Evolutionary conservation across 441 rosid genomes (phyloP), one percentile per base, ranked within the genome.

Genomic region (Aquilaria agallochum): DNA sequence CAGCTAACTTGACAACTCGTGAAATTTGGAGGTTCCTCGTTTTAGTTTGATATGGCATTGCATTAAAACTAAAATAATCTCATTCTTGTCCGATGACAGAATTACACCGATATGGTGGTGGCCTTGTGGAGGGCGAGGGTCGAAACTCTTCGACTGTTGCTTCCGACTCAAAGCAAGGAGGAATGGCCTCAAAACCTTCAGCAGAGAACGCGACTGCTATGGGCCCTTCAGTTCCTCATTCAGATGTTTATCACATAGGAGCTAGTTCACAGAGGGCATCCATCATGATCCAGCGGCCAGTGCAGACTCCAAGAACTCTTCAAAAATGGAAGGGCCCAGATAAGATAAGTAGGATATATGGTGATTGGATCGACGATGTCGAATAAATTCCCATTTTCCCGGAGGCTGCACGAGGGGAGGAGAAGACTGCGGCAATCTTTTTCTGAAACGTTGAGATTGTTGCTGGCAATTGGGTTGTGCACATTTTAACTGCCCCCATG

Each of bases 301-400:
- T 93, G 30, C 90, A 87, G 58, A 7, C 42, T 36, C 42, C 42
- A 36, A 89, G 89, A 74, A 59, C 86, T 55, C 82, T 66, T 66
- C 81, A 83, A 63, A 94, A 91, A 68, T 94, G 99, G 99, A 94
- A 89, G 67, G 97, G 99, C 60, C 99, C 99, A 0, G 87, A 86
- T 72, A 91, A 86, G 80, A 89, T 89, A 75, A 94, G 96, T 75
- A 70, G 94, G 79, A 84, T 94, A 70, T 94, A 94, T 50, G 97
- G 99, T 48, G 99, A 94, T 76, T 94, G 97, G 97, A 89, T 94
- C 30, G 99, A 94, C 50, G 97, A 94, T 27, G 42, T 78, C 4
- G 89, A 87, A 76, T 87, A 68, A 58, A 53, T 36, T 33, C 55
- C 10, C 9, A 6, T 65, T 3, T 33, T 47, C 36, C 5, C 9